Conservation (phyloP, 2,329 filamentous ascomycete species). For the Geosmithia flava region DNA sequence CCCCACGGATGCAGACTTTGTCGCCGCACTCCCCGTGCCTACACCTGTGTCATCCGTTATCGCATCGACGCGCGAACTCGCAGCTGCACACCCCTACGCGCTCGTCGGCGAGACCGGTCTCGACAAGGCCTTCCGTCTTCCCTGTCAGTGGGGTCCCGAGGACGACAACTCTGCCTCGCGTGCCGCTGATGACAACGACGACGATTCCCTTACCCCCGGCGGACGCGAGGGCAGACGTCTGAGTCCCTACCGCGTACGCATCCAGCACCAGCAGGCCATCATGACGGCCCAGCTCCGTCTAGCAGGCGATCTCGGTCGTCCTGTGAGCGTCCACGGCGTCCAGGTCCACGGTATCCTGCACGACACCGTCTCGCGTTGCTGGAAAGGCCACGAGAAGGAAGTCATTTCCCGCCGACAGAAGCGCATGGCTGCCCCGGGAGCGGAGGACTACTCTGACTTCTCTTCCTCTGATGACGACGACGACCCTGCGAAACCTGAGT, state of each 20-base stretch:
- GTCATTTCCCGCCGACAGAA: slow-evolving; percentile 48
- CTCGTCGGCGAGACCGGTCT: slow-evolving; percentile 69
- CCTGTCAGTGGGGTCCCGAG: slow-evolving; percentile 38
- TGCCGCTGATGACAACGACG: slow-evolving; percentile 8
- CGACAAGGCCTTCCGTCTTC: slow-evolving; percentile 66
- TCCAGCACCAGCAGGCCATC: slow-evolving; percentile 56
- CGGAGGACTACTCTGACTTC: slow-evolving; percentile 28
- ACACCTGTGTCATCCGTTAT: slow-evolving; percentile 46
- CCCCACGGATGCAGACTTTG: slow-evolving; percentile 24
- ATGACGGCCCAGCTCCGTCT: slow-evolving; percentile 57
- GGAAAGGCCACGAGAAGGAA: slow-evolving; percentile 57
- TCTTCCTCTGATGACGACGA: slow-evolving; percentile 21
- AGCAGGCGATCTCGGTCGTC: slow-evolving; percentile 52
- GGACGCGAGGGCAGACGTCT: slow-evolving; percentile 57
- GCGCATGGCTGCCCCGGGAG: slow-evolving; percentile 31
- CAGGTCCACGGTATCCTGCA: slow-evolving; percentile 63
- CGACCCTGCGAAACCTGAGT: slow-evolving; percentile 3
- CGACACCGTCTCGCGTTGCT: slow-evolving; percentile 50
- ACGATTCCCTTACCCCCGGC: slow-evolving; percentile 44
- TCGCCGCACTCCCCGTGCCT: slow-evolving; percentile 44
- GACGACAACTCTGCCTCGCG: slow-evolving; percentile 1
- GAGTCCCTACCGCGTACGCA: slow-evolving; percentile 53
- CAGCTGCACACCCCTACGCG: slow-evolving; percentile 47
- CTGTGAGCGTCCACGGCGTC: slow-evolving; percentile 62
- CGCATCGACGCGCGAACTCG: slow-evolving; percentile 37